Evolutionary conservation across 768 basidiomycete species (phyloP), one percentile per base, ranked within the genome.

Genomic region (Cystofilobasidium bisporidii): DNA sequence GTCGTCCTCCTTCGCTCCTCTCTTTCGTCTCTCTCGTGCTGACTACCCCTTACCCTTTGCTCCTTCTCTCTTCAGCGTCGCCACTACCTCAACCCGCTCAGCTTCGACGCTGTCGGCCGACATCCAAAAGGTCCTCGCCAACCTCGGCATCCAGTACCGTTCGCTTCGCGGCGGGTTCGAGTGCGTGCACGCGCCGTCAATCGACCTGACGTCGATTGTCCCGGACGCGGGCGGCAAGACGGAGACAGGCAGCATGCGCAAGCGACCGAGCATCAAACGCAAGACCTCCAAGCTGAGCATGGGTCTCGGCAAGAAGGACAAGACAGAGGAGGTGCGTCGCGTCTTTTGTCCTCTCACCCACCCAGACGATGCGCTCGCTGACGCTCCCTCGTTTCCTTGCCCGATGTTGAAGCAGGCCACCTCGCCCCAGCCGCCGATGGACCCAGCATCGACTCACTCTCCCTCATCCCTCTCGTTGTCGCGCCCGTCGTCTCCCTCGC

Each of bases 131-230:
- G 93, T 96, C 1, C 82, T 98, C 45, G 89, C 93, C 73, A 84
- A 93, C 57, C 91, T 98, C 85, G 91, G 93, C 71, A 88, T 99
- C 38, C 90, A 91, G 76, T 91, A 96, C 75, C 84, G 91, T 47
- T 88, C 91, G 76, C 91, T 84, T 72, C 89, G 86, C 78, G 81
- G 85, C 66, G 96, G 94, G 2, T 98, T 91, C 76, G 94, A 99
- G 76, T 99, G 96, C 79, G 88, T 94, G 28, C 91, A 99, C 76
- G 78, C 89, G 36, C 94, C 94, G 0, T 92, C 90, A 33, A 97
- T 98, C 76, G 92, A 96, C 74, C 78, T 97, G 14, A 82, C 87
- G 4, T 87, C 89, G 18, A 81, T 94, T 17, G 71, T 71, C 20
- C 61, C 61, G 14, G 55, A 24, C 36, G 59, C 32, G 10, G 61